Conservation (phyloP, 768 basidiomycete genomes). For the Pholiota conissans region DNA sequence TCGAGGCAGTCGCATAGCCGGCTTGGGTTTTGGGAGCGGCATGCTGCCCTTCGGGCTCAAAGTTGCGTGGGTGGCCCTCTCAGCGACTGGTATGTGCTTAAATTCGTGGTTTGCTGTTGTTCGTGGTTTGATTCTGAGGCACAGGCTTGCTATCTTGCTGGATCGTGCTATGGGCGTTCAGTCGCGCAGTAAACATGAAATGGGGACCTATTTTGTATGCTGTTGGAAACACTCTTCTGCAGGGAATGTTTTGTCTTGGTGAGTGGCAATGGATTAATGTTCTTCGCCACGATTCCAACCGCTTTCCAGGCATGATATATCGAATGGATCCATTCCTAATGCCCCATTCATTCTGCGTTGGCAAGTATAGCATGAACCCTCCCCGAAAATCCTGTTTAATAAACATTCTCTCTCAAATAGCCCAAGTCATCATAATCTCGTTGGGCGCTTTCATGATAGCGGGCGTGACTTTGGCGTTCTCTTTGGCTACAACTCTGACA, state of each 20-base stretch:
- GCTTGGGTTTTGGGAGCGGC: not conserved
- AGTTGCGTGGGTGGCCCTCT: slow-evolving; percentile 58
- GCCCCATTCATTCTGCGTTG: slow-evolving; percentile 58
- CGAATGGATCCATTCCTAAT: slow-evolving; percentile 60
- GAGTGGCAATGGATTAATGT: slow-evolving; percentile 14
- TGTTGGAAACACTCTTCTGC: slow-evolving; percentile 48
- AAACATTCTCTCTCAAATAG: slow-evolving; percentile 21
- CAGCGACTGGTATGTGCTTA: slow-evolving; percentile 46
- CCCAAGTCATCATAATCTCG: slow-evolving; percentile 44
- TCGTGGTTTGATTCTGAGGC: not conserved
- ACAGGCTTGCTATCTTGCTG: slow-evolving; percentile 54
- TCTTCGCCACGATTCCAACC: not conserved
- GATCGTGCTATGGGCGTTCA: slow-evolving; percentile 46
- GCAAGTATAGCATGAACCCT: slow-evolving; percentile 29
- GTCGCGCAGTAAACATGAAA: slow-evolving; percentile 38
- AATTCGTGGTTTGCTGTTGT: not conserved
- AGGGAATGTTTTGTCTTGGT: slow-evolving; percentile 65
- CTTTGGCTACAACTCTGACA: slow-evolving; percentile 40
- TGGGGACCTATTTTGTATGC: slow-evolving; percentile 54
- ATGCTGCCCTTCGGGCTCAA: slow-evolving; percentile 63
- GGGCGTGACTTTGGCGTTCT: slow-evolving; percentile 43
- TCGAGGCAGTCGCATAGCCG: not conserved
- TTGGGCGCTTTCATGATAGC: slow-evolving; percentile 43
- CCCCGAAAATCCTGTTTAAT: not conserved
- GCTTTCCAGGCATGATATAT: slow-evolving; percentile 57